phyloP scores from a whole-genome alignment of 108 stramenopile genomes.

The Parmales sp. region DNA sequence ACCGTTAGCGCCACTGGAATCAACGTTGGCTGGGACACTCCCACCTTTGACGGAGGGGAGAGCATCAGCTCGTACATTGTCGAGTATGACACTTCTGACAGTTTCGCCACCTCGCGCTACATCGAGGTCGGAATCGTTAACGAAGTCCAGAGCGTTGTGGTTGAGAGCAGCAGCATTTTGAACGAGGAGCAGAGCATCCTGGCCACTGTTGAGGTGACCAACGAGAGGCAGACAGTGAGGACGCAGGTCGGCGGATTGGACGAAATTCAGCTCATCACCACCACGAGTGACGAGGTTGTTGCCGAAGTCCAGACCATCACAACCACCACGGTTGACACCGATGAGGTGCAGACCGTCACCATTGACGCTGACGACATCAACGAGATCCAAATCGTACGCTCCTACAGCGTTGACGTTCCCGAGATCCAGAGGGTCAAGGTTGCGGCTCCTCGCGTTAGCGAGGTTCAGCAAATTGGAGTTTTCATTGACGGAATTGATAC shows the following conservation, averaged over 20 bases:
- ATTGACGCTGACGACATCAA: slow-evolving; percentile 51
- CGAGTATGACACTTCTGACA: slow-evolving; percentile 43
- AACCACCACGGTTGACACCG: slow-evolving; percentile 50
- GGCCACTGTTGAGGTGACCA: slow-evolving; percentile 57
- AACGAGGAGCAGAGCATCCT: slow-evolving; percentile 52
- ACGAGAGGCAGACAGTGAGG: slow-evolving; percentile 65
- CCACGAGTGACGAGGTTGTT: slow-evolving; percentile 60
- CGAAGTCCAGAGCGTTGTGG: slow-evolving; percentile 37
- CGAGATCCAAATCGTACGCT: slow-evolving; percentile 57
- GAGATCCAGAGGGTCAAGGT: slow-evolving; percentile 58
- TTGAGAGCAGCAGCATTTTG: slow-evolving; percentile 19
- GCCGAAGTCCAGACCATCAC: slow-evolving; percentile 71
- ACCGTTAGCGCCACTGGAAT: slow-evolving; percentile 30
- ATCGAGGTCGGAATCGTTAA: slow-evolving; percentile 28
- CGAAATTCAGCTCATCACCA: slow-evolving; percentile 66
- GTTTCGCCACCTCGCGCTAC: slow-evolving; percentile 32
- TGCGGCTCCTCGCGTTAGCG: slow-evolving; percentile 43
- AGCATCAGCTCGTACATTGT: slow-evolving; percentile 49
- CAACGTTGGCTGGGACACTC: slow-evolving; percentile 38
- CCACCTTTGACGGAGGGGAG: slow-evolving; percentile 56
- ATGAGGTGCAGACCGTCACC: slow-evolving; percentile 61
- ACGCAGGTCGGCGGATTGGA: slow-evolving; percentile 55
- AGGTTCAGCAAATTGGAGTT: slow-evolving; percentile 51
- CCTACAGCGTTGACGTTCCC: slow-evolving; percentile 33
- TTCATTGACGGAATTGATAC: slow-evolving; percentile 38